Evolutionary conservation across 345 rosid species (phyloP).

Genomic region (Limnanthes douglasii): DNA sequence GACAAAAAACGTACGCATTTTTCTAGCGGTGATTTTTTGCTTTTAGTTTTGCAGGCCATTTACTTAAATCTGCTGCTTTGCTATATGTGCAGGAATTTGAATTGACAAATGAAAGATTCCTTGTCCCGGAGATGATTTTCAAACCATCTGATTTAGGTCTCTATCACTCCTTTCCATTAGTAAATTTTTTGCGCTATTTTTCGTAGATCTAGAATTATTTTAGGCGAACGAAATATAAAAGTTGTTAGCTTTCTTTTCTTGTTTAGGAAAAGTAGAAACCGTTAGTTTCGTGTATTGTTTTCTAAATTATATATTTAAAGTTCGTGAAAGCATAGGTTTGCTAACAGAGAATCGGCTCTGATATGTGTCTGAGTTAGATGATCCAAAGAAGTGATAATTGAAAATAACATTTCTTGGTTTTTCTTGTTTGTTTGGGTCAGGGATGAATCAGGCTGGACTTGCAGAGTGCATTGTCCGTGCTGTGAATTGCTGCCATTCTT

Average conservation of each 20-base stretch:
- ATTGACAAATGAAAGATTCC: slow-evolving; percentile 82
- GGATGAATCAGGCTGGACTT: slow-evolving; percentile 94
- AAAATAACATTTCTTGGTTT: slow-evolving; percentile 1
- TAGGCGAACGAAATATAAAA: no score
- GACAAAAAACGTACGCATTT: slow-evolving; percentile 66
- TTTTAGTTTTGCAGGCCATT: slow-evolving; percentile 1
- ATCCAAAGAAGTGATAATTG: no score
- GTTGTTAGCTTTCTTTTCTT: no score
- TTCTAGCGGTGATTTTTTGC: no score
- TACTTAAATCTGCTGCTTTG: not conserved
- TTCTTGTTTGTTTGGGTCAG: slow-evolving; percentile 17
- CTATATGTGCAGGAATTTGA: slow-evolving; percentile 65
- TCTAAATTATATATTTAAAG: not conserved
- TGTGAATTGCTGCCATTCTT: slow-evolving; percentile 67
- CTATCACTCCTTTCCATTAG: slow-evolving; percentile 1
- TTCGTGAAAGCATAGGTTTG: not conserved
- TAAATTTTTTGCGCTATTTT: no score
- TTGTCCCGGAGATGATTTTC: slow-evolving; percentile 92
- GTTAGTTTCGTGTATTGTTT: no score
- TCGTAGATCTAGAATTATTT: no score
- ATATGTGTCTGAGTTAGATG: no score
- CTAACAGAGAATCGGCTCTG: no score
- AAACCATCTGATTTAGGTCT: slow-evolving; percentile 90
- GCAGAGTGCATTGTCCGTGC: slow-evolving; percentile 95
- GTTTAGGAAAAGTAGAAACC: no score